Percentiles rank a stretch among this genome's conserved stretches.
Evolutionary conservation across 2,329 filamentous ascomycete species (phyloP).

Genomic region (Chaetomium sp.): DNA sequence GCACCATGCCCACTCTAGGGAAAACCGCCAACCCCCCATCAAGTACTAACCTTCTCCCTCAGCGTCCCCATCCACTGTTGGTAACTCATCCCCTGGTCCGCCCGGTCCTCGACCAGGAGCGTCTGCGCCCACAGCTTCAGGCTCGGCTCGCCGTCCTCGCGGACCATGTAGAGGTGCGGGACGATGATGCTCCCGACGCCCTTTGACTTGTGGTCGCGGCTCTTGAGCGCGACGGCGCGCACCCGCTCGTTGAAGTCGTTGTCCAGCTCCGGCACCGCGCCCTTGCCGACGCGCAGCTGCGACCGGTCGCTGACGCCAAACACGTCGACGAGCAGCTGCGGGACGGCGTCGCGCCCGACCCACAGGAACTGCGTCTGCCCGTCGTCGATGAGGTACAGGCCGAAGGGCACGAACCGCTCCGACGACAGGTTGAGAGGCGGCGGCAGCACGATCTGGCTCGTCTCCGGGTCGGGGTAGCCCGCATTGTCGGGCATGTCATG

Average conservation of each 20-base stretch:
- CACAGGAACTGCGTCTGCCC: conserved; percentile 97
- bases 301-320: conserved; percentile 85
- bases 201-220: conserved; percentile 79
- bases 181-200: conserved; percentile 92
- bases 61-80: conserved; percentile 90
- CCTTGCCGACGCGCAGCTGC: conserved; percentile 89
- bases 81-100: conserved; percentile 90
- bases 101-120: conserved; percentile 88
- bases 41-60: conserved; percentile 79
- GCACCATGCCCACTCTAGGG: background rate
- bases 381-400: conserved; percentile 94
- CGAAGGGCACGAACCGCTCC: conserved; percentile 83
- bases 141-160: conserved; percentile 94
- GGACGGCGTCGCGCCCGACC: conserved; percentile 90
- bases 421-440: conserved; percentile 84
- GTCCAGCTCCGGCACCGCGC: conserved; percentile 80
- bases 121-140: conserved; percentile 97
- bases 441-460: conserved; percentile 86
- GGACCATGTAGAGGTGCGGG: conserved; percentile 88
- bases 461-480: conserved; percentile 80
- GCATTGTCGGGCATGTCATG: conserved; percentile 97
- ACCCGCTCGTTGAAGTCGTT: conserved; percentile 97
- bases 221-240: conserved; percentile 88
- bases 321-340: conserved; percentile 83
- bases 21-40: background rate